Evolutionary conservation across 805 yeast species (phyloP), one percentile per base, ranked within the genome.

Genomic region (Wickerhamiella sergipiensis): DNA sequence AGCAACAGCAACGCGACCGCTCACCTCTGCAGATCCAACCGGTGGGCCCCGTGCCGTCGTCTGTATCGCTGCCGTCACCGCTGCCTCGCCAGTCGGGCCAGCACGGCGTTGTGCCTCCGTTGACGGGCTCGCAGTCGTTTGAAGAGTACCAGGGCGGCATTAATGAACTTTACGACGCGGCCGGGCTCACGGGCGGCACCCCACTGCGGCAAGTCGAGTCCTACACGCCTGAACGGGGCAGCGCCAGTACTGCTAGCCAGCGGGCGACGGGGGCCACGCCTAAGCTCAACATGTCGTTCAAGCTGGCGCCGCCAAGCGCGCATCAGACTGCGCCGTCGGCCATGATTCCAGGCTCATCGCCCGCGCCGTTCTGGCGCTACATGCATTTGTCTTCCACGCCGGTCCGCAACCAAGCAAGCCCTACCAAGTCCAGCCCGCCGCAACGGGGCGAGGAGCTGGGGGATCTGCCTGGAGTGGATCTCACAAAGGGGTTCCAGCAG

Each of bases 331-430:
- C 56, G 52, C 72, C 63, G 61, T 69, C 67, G 63, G 70, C 65
- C 65, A 69, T 68, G 77, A 67, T 68, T 61, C 72, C 70, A 6
- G 74, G 69, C 47, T 77, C 83, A 29, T 85, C 95, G 1, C 97
- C 97, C 1, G 96, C 95, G 8, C 67, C 71, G 17, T 77, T 89
- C 53, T 86, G 96, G 97, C 85, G 84, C 63, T 81, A 85, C 68
- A 86, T 89, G 61, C 95, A 88, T 60, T 80, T 89, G 47, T 68
- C 72, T 50, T 71, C 78, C 42, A 76, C 80, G 3, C 69, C 68
- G 3, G 31, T 26, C 17, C 47, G 47, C 17, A 17, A 10, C 23
- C 47, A 45, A 15, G 21, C 24, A 6, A 17, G 21, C 5, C 36
- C 36, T n/a, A 45, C 47, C 6, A 26, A 45, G 39, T 29, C 39